Evolutionary conservation across 495 filamentous ascomycete genomes (phyloP).

Genomic region (Neurospora sp.): DNA sequence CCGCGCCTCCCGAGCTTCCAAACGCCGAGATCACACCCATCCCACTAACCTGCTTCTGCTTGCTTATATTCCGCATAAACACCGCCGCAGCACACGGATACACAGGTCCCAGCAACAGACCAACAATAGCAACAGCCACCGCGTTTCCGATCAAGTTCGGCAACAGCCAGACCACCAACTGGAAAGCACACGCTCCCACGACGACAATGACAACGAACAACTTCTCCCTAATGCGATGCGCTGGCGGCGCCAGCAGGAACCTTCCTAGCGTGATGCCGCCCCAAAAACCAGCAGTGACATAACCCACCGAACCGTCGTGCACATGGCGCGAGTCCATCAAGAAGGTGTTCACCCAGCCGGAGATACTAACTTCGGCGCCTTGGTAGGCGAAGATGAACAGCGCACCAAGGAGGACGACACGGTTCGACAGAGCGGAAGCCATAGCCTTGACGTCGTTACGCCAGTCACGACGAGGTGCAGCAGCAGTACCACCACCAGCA

Average conservation of each 20-base stretch:
- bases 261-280: conserved; percentile 66
- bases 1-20: conserved; percentile 64
- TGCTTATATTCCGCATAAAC: conserved; percentile 51
- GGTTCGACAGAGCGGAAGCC: conserved; percentile 40
- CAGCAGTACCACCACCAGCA: conserved; percentile 1
- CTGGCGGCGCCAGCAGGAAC: conserved; percentile 53
- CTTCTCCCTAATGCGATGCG: conserved; percentile 58
- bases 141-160: conserved; percentile 62
- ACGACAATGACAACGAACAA: conserved; percentile 51
- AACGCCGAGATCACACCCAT: conserved; percentile 62
- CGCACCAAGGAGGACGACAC: conserved; percentile 56
- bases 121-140: conserved; percentile 61
- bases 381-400: conserved; percentile 77
- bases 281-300: conserved; percentile 80
- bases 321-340: conserved; percentile 60
- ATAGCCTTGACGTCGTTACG: conserved; percentile 16
- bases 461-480: neutral
- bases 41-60: conserved; percentile 53
- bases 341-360: conserved; percentile 76
- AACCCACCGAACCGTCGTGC: conserved; percentile 57
- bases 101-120: conserved; percentile 67
- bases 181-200: conserved; percentile 49
- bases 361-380: conserved; percentile 67
- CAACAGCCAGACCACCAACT: conserved; percentile 66
- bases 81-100: conserved; percentile 63